phyloP scores from a whole-genome alignment of 164 flowering plant species.

The Macadamia tetraphylla region DNA sequence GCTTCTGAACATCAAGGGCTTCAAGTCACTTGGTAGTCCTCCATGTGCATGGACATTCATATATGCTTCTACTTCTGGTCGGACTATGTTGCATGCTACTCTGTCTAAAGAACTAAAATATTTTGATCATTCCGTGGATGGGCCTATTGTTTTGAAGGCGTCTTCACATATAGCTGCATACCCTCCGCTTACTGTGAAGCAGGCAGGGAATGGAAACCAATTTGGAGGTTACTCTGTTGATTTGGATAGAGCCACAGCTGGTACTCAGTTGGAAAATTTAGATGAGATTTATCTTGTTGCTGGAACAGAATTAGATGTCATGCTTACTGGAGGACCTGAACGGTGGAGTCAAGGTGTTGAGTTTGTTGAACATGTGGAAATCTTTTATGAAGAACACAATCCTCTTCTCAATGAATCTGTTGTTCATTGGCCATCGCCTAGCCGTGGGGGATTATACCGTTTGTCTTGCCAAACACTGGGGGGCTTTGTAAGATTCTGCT shows the following conservation, averaged over 20 bases:
- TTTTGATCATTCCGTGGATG: conserved; percentile 33
- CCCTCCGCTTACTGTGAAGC: conserved; percentile 54
- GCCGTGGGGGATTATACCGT: conserved; percentile 34
- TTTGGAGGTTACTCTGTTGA: conserved; percentile 88
- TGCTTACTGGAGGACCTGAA: conserved; percentile 85
- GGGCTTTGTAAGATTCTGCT: conserved; percentile 44
- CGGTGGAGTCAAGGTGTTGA: conserved; percentile 62
- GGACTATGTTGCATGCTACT: conserved; percentile 62
- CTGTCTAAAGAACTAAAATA: conserved; percentile 44
- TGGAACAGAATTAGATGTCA: conserved; percentile 59
- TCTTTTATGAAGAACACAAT: conserved; percentile 29
- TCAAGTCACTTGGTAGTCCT: conserved; percentile 29
- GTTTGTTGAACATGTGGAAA: conserved; percentile 48
- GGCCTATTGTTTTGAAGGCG: conserved; percentile 46
- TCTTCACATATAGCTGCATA: conserved; percentile 62
- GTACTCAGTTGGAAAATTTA: conserved; percentile 29
- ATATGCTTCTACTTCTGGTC: conserved; percentile 63
- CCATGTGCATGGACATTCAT: conserved; percentile 72
- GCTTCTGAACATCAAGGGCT: conserved; percentile 9
- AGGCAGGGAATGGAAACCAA: conserved; percentile 69
- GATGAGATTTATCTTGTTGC: conserved; percentile 65
- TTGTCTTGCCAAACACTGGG: conserved; percentile 53
- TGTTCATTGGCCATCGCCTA: conserved; percentile 29
- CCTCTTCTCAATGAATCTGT: conserved; percentile 28
- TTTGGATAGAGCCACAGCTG: conserved; percentile 30